These are phyloP conservation scores for Boletus barrowsii DNA, from an alignment of 768 basidiomycete species.

Conservation along the genomic window DNA sequence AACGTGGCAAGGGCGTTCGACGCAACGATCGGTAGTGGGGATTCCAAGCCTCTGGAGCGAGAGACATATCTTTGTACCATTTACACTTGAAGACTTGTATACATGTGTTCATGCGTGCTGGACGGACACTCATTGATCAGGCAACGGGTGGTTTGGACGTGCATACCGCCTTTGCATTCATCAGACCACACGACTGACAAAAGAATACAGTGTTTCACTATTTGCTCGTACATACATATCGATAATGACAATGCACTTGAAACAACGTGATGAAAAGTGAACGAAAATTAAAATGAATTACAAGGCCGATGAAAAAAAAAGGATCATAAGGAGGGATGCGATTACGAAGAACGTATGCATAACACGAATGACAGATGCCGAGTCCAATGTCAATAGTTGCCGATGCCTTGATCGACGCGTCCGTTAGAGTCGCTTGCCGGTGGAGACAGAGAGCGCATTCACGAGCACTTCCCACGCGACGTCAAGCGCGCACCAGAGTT, in stretches of 20 bases:
- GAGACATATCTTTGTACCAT: not conserved
- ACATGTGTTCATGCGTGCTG: not conserved
- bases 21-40: not conserved
- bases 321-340: constrained; percentile 7
- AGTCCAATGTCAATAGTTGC: not conserved
- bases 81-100: constrained; percentile 10
- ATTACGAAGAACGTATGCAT: constrained; percentile 4
- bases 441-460: constrained; percentile 35
- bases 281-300: not conserved
- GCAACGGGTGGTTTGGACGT: no score
- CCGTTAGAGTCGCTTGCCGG: constrained; percentile 18
- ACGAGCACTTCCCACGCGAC: constrained; percentile 49
- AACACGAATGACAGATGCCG: no score
- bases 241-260: constrained; percentile 17
- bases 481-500: constrained; percentile 47
- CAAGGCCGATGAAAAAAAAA: not conserved
- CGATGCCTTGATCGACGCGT: not conserved
- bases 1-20: not conserved
- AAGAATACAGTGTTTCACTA: constrained; percentile 6
- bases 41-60: not conserved
- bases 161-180: not conserved
- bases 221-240: constrained; percentile 19
- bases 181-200: not conserved
- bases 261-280: not conserved
- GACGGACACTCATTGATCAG: not conserved